Evolutionary conservation across 129 eudicot genomes (phyloP), one percentile per base, ranked within the genome.

Genomic region (Heracleum sosnowskyi): DNA sequence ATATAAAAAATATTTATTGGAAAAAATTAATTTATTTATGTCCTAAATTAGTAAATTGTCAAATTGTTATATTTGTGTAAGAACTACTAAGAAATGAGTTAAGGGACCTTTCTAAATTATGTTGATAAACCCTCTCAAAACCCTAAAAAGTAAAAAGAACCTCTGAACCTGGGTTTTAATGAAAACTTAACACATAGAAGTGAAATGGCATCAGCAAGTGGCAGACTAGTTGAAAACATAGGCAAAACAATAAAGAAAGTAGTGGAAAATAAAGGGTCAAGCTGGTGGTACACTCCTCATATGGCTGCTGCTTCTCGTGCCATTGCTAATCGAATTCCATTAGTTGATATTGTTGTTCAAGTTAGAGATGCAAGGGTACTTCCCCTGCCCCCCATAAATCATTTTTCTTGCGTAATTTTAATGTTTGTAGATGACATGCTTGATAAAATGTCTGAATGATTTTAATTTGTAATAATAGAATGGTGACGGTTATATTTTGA

Each of bases 211-310:
- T 78, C 81, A 75, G 81, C 80, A 77, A 22, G 63, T 22, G 76
- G 81, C 68, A 77, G 64, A 66, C 53, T 87, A n/a, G 76, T 85
- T 84, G 74, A 86, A 80, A 87, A 82, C 1, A 40, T 92, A 70
- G 93, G 90, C 24, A 83, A 74, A 78, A 82, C 88, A 28, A 82
- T 92, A 69, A 89, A 82, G 79, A 79, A 83, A 74, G 82, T 82
- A 37, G 90, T 92, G 17, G 85, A 71, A 15, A 79, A 72, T 72
- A 83, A 83, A 83, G 75, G 88, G 49, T 90, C 93, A n/a, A 89
- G 85, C 44, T 93, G 98, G 98, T 90, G 98, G 98, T 90, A 93
- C 88, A 91, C 92, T n/a, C 97, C 88, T 77, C 96, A 85, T 89
- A 91, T 93, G 98, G 96, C 90, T 24, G 96, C 98, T 4, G 91